Base-by-base conservation (phyloP, 2,329 filamentous ascomycete genomes). In the Fusarium xyrophilum region DNA sequence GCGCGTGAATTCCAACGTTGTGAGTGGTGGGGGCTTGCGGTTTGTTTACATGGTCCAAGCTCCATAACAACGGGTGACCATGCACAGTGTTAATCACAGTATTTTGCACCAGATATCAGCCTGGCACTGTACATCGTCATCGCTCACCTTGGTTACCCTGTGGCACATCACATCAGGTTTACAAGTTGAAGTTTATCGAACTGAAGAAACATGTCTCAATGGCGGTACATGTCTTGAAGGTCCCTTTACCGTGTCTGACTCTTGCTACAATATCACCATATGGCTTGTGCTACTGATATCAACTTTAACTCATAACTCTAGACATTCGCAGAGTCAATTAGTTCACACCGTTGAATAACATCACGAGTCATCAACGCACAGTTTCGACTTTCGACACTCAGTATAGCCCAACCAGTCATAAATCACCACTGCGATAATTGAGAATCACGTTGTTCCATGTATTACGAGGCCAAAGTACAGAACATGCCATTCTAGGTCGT, bases 41-140 rank as follows among this genome's bases (percentile, higher is more conserved):
- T 75, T 75, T 75, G 73, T 75, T 75, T 75, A 75, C 73, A 52
- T 74, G 73, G 70, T 61, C 73, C 67, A 69, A 75, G 73, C 73
- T 75, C 64, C 67, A 56, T 58, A 52, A 74, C 63, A 70, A 74
- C 54, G 35, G 42, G 51, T 57, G 46, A 39, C 40, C 17, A 38
- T 50, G 48, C 50, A 73, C 71, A 68, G 71, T 73, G 60, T 19
- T 1, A 4, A 0, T 0, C 0, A 51, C 36, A 12, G 23, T 60
- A 12, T n/a, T 32, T 32, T 7, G 25, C 19, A 15, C 30, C 13
- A 17, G 1, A 2, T 14, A 11, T 19, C 2, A 1, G 2, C 0
- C 2, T 23, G 1, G 10, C 27, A 65, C 62, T 60, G 54, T 65
- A 5, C 2, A n/a, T 7, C 3, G 19, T 33, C 23, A 23, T 48